Evolutionary conservation across 2,329 filamentous ascomycete genomes (phyloP).

Genomic region (Calonectria leucothoes): DNA sequence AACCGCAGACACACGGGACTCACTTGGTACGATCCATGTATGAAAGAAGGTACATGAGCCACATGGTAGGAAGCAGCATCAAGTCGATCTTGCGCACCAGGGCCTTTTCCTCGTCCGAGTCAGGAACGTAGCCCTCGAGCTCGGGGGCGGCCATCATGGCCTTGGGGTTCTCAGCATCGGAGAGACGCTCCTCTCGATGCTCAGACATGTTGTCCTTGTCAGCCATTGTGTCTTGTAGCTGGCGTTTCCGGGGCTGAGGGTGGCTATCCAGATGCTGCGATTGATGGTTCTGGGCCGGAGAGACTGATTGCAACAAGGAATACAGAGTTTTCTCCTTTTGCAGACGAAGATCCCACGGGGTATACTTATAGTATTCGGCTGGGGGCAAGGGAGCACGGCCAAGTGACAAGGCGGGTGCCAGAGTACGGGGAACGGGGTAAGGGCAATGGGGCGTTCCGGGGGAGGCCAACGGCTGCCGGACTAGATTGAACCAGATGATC

Average conservation of each 20-base stretch:
- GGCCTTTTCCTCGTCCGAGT: constrained; percentile 46
- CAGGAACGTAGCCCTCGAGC: constrained; percentile 41
- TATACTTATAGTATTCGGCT: constrained; percentile 15
- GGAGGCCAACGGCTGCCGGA: neutral
- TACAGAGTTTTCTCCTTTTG: constrained; percentile 8
- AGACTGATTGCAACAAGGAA: constrained; percentile 8
- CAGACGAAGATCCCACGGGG: constrained; percentile 15
- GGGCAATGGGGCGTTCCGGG: neutral
- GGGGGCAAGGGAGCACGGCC: neutral
- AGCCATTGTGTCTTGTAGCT: neutral
- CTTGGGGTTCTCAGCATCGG: constrained; percentile 24
- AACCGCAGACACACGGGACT: constrained; percentile 38
- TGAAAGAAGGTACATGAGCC: constrained; percentile 68
- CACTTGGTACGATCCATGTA: constrained; percentile 75
- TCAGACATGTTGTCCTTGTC: constrained; percentile 19
- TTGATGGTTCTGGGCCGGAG: neutral
- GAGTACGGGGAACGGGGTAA: constrained; percentile 4
- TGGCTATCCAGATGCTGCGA: neutral
- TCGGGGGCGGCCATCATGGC: constrained; percentile 10
- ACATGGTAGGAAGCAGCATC: constrained; percentile 61
- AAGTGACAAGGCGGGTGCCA: neutral
- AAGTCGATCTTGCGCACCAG: constrained; percentile 55
- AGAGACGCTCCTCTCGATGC: constrained; percentile 30
- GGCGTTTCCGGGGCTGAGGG: neutral
- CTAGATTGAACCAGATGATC: neutral